A percentile compares a stretch with the other conserved stretches of the same genome.
phyloP scores from a whole-genome alignment of 257 asterid species.

The Penstemon davidsonii region DNA sequence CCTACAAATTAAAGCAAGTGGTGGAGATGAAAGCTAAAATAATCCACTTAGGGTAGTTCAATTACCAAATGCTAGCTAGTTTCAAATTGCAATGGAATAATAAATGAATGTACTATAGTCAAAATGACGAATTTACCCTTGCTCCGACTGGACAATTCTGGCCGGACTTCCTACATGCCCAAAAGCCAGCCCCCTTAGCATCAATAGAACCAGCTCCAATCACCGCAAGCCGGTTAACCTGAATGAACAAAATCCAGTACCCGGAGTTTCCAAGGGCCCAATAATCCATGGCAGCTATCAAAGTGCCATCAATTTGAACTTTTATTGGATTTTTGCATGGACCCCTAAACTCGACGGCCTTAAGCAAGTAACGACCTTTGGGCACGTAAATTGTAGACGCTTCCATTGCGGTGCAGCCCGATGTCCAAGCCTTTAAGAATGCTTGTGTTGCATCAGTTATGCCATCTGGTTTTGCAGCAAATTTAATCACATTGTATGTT shows the following conservation, averaged over 20 bases:
- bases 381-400: slow-evolving; percentile 41
- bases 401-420: slow-evolving; percentile 35
- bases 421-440: slow-evolving; percentile 49
- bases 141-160: slow-evolving; percentile 62
- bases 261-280: slow-evolving; percentile 41
- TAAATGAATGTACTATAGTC: not conserved
- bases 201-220: slow-evolving; percentile 49
- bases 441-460: slow-evolving; percentile 48
- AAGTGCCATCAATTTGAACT: slow-evolving; percentile 52
- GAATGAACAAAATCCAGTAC: slow-evolving; percentile 57
- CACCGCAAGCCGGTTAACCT: slow-evolving; percentile 45
- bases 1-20: not conserved
- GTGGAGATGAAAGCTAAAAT: not conserved
- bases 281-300: slow-evolving; percentile 55
- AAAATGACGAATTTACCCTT: slow-evolving; percentile 45
- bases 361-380: slow-evolving; percentile 32
- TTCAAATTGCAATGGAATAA: not conserved
- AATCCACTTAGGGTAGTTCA: slow-evolving; percentile 13
- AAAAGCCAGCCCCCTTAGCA: slow-evolving; percentile 53
- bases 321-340: slow-evolving; percentile 51
- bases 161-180: slow-evolving; percentile 54
- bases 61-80: slow-evolving; percentile 10
- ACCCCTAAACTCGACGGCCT: slow-evolving; percentile 47
- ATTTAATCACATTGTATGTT: slow-evolving; percentile 42
- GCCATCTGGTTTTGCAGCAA: slow-evolving; percentile 56